Evolutionary conservation across 2,329 filamentous ascomycete species (phyloP).

Genomic region (Hyphodiscus sp.): DNA sequence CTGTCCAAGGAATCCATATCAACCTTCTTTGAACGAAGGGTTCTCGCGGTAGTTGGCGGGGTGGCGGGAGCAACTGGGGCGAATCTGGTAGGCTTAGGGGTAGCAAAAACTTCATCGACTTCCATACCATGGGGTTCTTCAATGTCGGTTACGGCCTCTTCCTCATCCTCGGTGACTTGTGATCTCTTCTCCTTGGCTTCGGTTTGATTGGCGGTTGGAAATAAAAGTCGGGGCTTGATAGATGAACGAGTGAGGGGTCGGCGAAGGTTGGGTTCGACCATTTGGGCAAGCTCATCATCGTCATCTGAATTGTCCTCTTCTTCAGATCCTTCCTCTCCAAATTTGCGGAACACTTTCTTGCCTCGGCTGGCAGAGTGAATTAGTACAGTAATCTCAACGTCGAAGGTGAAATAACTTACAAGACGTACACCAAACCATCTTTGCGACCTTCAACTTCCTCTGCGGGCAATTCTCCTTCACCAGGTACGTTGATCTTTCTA

Average conservation of each 20-base stretch:
- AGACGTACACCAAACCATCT: conserved; percentile 69
- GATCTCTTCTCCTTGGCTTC: conserved; percentile 52
- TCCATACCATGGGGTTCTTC: conserved; percentile 30
- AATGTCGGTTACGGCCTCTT: conserved; percentile 46
- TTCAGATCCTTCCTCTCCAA: conserved; percentile 28
- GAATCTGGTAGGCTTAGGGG: conserved; percentile 50
- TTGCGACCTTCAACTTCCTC: conserved; percentile 57
- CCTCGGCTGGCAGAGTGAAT: conserved; percentile 53
- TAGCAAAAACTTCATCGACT: conserved; percentile 34
- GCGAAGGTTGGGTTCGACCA: conserved; percentile 28
- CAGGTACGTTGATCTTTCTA: conserved; percentile 43
- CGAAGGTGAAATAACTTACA: conserved; percentile 52
- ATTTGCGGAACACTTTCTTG: conserved; percentile 68
- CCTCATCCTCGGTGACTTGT: conserved; percentile 50
- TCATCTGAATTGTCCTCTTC: conserved; percentile 21
- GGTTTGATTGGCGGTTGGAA: conserved; percentile 42
- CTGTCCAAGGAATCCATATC: conserved; percentile 15
- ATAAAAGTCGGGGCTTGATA: conserved; percentile 67
- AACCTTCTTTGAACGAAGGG: conserved; percentile 51
- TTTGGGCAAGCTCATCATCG: conserved; percentile 30
- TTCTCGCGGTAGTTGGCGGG: conserved; percentile 55
- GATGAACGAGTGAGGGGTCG: conserved; percentile 57
- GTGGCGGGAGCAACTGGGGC: conserved; percentile 52
- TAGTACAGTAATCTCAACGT: conserved; percentile 21
- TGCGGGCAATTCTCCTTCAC: conserved; percentile 41